Percentiles rank a stretch among this genome's conserved stretches.
phyloP scores from a whole-genome alignment of 495 filamentous ascomycete genomes.

The Hamigera avellanea region DNA sequence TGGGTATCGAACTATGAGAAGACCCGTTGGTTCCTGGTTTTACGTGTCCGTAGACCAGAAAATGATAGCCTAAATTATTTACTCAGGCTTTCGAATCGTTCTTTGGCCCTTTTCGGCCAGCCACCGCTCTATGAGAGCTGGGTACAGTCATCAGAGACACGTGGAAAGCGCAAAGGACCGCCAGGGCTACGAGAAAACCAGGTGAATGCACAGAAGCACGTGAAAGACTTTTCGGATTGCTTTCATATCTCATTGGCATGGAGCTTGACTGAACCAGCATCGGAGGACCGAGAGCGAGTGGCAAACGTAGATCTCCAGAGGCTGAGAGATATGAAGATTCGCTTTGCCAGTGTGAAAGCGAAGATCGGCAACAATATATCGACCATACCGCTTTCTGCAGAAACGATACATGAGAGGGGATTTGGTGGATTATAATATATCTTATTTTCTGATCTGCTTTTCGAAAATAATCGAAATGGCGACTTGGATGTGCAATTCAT shows the following conservation, averaged over 20 bases:
- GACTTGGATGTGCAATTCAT: too few species aligned
- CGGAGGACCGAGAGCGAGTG: conserved; percentile 14
- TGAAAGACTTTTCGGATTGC: conserved; percentile 31
- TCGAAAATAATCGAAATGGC: too few species aligned
- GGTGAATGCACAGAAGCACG: not conserved
- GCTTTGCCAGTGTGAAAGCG: conserved; percentile 43
- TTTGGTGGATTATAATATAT: conserved; percentile 4
- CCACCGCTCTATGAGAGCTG: conserved; percentile 52
- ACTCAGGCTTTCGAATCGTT: conserved; percentile 51
- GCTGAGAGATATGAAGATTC: conserved; percentile 12
- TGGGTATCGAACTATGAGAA: conserved; percentile 67
- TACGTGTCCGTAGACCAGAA: conserved; percentile 39
- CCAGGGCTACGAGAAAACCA: not conserved
- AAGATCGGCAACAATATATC: conserved; percentile 70
- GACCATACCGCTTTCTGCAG: conserved; percentile 31
- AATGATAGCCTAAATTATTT: conserved; percentile 51
- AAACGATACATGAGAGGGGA: conserved; percentile 1
- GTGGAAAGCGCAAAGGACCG: not conserved
- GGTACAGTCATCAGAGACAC: not conserved
- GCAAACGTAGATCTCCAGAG: conserved; percentile 18
- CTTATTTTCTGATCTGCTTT: not conserved
- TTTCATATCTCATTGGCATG: conserved; percentile 83
- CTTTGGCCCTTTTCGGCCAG: conserved; percentile 48
- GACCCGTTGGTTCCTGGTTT: conserved; percentile 78
- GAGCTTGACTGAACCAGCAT: conserved; percentile 36